phyloP scores from a whole-genome alignment of 306 rosid genomes.

The Cicer bijugum region DNA sequence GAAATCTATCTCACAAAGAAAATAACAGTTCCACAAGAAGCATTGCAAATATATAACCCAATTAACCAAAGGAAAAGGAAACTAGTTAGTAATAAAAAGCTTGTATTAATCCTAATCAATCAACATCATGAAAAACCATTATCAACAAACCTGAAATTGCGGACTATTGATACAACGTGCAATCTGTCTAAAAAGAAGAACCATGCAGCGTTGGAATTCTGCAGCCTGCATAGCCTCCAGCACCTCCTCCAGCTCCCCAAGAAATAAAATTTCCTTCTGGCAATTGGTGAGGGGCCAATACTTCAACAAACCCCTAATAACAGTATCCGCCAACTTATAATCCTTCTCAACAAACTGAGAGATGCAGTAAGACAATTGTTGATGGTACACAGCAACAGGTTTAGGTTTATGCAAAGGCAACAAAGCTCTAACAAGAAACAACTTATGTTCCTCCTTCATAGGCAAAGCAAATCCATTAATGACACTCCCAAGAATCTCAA shows the following conservation, averaged over 20 bases:
- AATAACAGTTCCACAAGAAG: slow-evolving; percentile 39
- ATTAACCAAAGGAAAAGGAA: slow-evolving; percentile 10
- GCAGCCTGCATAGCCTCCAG: slow-evolving; percentile 93
- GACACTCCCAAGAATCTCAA: slow-evolving; percentile 98
- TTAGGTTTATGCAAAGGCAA: slow-evolving; percentile 95
- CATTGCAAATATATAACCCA: slow-evolving; percentile 18
- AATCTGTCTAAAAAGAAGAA: slow-evolving; percentile 86
- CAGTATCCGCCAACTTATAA: slow-evolving; percentile 84
- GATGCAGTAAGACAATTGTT: slow-evolving; percentile 89
- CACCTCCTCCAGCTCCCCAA: slow-evolving; percentile 97
- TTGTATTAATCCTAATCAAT: slow-evolving; percentile 25
- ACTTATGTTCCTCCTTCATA: slow-evolving; percentile 96
- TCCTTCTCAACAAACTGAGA: slow-evolving; percentile 97
- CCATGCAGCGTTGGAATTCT: slow-evolving; percentile 94
- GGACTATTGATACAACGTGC: slow-evolving; percentile 88
- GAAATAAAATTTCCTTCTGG: slow-evolving; percentile 92
- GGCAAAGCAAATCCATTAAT: slow-evolving; percentile 96
- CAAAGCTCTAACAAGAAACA: slow-evolving; percentile 91
- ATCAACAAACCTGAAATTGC: slow-evolving; percentile 86
- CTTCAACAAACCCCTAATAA: slow-evolving; percentile 86
- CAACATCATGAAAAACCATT: slow-evolving; percentile 20
- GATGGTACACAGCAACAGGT: slow-evolving; percentile 71
- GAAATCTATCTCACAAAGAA: slow-evolving; percentile 20
- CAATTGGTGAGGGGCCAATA: slow-evolving; percentile 94
- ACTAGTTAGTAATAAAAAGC: slow-evolving; percentile 6